Percentiles rank a stretch among this genome's conserved stretches.
Conservation (phyloP, 2,329 filamentous ascomycete genomes). For the Aureobasidium subglaciale region DNA sequence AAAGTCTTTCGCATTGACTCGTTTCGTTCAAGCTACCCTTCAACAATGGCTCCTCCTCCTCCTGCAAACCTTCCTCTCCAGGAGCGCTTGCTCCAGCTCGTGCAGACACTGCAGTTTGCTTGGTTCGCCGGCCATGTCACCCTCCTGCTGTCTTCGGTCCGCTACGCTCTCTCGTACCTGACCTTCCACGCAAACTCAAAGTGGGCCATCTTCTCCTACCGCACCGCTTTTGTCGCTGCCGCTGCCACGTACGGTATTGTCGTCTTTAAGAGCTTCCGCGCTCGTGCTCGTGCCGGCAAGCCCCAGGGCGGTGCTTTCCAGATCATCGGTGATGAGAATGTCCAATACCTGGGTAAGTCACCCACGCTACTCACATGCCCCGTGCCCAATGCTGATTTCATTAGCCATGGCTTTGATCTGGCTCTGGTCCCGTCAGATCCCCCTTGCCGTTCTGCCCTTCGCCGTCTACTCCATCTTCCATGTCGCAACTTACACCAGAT, state of each 20-base stretch:
- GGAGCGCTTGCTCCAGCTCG: slow-evolving; percentile 41
- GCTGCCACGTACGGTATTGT: slow-evolving; percentile 95
- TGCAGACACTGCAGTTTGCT: slow-evolving; percentile 86
- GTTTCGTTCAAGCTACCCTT: neutral
- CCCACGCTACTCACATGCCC: neutral
- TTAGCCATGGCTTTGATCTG: slow-evolving; percentile 88
- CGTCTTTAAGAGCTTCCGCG: slow-evolving; percentile 93
- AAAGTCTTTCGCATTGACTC: slow-evolving; percentile 1
- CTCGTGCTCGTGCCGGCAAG: slow-evolving; percentile 68
- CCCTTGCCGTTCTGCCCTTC: slow-evolving; percentile 86
- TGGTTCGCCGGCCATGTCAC: slow-evolving; percentile 67
- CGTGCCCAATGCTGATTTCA: slow-evolving; percentile 18
- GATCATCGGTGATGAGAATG: slow-evolving; percentile 82
- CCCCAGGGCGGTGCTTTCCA: slow-evolving; percentile 54
- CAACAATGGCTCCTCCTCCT: slow-evolving; percentile 23
- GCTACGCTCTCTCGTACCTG: slow-evolving; percentile 79
- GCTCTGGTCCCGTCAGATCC: slow-evolving; percentile 85
- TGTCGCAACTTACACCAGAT: slow-evolving; percentile 90
- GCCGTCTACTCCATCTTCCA: slow-evolving; percentile 98
- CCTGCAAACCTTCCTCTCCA: slow-evolving; percentile 19
- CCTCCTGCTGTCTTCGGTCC: slow-evolving; percentile 72
- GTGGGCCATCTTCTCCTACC: slow-evolving; percentile 78
- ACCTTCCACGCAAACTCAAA: slow-evolving; percentile 78
- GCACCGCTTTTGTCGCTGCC: slow-evolving; percentile 80
- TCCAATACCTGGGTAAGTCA: slow-evolving; percentile 85